Conservation (phyloP, 2,329 filamentous ascomycete species). For the Exophiala aquamarina region DNA sequence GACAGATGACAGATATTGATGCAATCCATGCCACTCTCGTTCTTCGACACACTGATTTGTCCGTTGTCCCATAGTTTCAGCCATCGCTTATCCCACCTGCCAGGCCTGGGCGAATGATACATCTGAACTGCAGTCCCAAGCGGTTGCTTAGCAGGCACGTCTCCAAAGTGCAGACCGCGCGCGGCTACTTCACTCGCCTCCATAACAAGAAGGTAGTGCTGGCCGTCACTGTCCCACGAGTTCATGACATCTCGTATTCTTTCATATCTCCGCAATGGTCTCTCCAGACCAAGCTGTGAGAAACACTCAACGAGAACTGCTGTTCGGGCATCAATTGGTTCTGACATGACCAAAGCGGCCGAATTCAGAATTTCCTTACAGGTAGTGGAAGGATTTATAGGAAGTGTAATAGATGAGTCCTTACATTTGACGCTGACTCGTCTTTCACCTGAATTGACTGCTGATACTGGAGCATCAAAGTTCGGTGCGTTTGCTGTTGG, state of each 20-base stretch:
- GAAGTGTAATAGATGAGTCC: slow-evolving; percentile 67
- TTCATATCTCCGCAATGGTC: slow-evolving; percentile 82
- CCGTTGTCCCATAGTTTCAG: slow-evolving; percentile 72
- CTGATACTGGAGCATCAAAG: slow-evolving; percentile 74
- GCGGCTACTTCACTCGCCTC: slow-evolving; percentile 46
- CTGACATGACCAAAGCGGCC: slow-evolving; percentile 62
- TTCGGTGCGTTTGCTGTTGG: slow-evolving; percentile 18
- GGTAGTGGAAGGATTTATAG: slow-evolving; percentile 72
- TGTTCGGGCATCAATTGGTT: slow-evolving; percentile 62
- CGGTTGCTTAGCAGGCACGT: slow-evolving; percentile 65
- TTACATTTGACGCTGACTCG: slow-evolving; percentile 72
- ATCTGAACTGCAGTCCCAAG: slow-evolving; percentile 68
- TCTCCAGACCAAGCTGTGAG: slow-evolving; percentile 71
- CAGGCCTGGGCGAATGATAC: slow-evolving; percentile 76
- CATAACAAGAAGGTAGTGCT: slow-evolving; percentile 71
- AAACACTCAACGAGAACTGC: slow-evolving; percentile 80
- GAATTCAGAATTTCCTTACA: slow-evolving; percentile 70
- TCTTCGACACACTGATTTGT: slow-evolving; percentile 70
- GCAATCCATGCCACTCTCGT: slow-evolving; percentile 58
- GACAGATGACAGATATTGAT: slow-evolving; percentile 77
- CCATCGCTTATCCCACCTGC: slow-evolving; percentile 86
- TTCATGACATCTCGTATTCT: slow-evolving; percentile 84
- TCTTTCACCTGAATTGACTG: slow-evolving; percentile 76
- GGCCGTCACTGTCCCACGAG: slow-evolving; percentile 81
- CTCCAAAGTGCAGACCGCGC: slow-evolving; percentile 58